These are phyloP conservation scores for Sphagnum fallax DNA, from an alignment of 228 moss, liverwort and hornwort genomes.

Conservation along the genomic window DNA sequence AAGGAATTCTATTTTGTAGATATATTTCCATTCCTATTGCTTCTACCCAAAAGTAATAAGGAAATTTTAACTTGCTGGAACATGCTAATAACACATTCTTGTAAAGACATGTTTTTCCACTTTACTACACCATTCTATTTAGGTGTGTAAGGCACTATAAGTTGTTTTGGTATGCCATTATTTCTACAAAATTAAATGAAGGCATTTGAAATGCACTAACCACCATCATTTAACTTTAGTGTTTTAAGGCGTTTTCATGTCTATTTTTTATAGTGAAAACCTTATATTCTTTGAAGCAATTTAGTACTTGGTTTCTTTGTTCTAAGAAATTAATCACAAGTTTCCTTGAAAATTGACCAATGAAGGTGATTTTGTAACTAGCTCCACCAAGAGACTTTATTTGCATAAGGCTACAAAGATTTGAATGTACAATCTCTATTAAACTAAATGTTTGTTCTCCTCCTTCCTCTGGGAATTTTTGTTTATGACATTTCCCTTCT, in stretches of 20 bases:
- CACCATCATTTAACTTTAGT: constrained; percentile 7
- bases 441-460: background rate
- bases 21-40: constrained; percentile 1
- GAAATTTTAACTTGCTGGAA: background rate
- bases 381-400: background rate
- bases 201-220: constrained; percentile 1
- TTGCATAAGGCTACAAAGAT: background rate
- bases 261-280: background rate
- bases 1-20: constrained; percentile 3
- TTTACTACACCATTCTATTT: constrained; percentile 13
- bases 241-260: constrained; percentile 6
- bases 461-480: background rate
- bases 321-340: constrained; percentile 4
- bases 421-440: background rate
- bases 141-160: constrained; percentile 3
- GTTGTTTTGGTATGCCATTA: constrained; percentile 3
- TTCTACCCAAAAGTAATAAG: constrained; percentile 4
- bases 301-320: constrained; percentile 5
- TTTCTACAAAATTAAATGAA: constrained; percentile 1
- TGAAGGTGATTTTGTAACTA: constrained; percentile 3
- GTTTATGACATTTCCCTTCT: background rate
- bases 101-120: background rate
- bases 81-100: constrained; percentile 5
- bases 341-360: constrained; percentile 9
- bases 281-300: constrained; percentile 5